A percentile compares a stretch with the other conserved stretches of the same genome.
These are phyloP conservation scores for Polygonum maritimum DNA, from an alignment of 148 eudicot species.

Conservation along the genomic window DNA sequence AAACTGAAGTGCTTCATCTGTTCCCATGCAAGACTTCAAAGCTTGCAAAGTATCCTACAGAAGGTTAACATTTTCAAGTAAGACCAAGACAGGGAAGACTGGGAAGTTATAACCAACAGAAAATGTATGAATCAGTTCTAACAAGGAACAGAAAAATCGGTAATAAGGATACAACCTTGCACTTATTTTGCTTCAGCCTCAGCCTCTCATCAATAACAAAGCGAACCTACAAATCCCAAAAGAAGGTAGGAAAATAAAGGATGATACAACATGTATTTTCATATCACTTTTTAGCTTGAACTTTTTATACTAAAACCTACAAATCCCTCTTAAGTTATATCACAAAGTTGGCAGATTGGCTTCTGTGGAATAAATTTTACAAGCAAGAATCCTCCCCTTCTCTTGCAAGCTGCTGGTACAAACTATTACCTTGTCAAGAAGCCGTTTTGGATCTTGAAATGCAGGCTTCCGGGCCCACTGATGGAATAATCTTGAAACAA, in stretches of 20 bases:
- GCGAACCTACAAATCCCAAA: constrained; percentile 42
- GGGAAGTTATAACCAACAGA: not conserved
- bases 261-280: not conserved
- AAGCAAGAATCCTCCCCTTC: not conserved
- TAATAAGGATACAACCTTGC: constrained; percentile 41
- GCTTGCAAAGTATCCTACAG: constrained; percentile 60
- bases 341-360: not conserved
- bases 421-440: constrained; percentile 68
- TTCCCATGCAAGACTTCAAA: constrained; percentile 50
- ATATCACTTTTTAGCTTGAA: not conserved
- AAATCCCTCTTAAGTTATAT: not conserved
- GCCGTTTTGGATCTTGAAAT: constrained; percentile 76
- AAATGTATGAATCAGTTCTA: not conserved
- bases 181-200: constrained; percentile 53
- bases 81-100: not conserved
- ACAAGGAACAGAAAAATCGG: not conserved
- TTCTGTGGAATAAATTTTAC: not conserved
- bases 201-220: constrained; percentile 86
- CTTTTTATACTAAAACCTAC: too few species aligned
- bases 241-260: not conserved
- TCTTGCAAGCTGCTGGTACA: not conserved
- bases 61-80: constrained; percentile 9
- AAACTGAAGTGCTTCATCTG: constrained; percentile 73
- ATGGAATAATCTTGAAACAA: constrained; percentile 78
- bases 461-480: constrained; percentile 96